phyloP scores from a whole-genome alignment of 495 filamentous ascomycete genomes.

The Peziza echinospora region DNA sequence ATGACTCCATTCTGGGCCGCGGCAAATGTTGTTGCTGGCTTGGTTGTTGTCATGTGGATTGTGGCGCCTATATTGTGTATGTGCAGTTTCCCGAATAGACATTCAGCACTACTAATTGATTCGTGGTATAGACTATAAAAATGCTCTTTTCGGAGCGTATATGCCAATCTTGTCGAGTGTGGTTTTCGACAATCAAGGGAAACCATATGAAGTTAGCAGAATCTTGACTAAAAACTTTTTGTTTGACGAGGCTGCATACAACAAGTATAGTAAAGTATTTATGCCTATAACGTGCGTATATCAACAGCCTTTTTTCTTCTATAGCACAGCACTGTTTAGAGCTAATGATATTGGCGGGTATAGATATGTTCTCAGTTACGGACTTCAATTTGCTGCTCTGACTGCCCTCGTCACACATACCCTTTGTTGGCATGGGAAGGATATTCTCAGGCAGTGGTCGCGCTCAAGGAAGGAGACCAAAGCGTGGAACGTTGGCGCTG shows the following conservation, averaged over 20 bases:
- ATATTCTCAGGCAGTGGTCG: conserved; percentile 50
- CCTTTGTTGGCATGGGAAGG: conserved; percentile 49
- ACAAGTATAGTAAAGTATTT: conserved; percentile 57
- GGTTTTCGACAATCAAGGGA: conserved; percentile 65
- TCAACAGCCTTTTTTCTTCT: conserved; percentile 17
- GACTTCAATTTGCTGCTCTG: conserved; percentile 58
- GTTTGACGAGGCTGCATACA: conserved; percentile 48
- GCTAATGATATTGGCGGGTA: not conserved
- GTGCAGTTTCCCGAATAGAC: conserved; percentile 8
- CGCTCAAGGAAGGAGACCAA: conserved; percentile 2
- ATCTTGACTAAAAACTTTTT: conserved; percentile 51
- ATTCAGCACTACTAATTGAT: not conserved
- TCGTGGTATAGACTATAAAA: conserved; percentile 37
- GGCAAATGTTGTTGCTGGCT: conserved; percentile 64
- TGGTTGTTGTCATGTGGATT: conserved; percentile 77
- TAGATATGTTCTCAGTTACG: conserved; percentile 51
- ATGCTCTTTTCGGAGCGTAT: conserved; percentile 53
- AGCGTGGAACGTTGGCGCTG: conserved; percentile 24
- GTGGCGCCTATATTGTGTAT: conserved; percentile 53
- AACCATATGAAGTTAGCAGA: conserved; percentile 50
- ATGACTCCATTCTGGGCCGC: conserved; percentile 84
- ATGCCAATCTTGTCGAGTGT: conserved; percentile 56
- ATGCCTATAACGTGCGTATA: conserved; percentile 42
- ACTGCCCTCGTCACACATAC: conserved; percentile 52
- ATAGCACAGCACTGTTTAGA: conserved; percentile 16